phyloP scores from a whole-genome alignment of 148 eudicot genomes.

The Talinum fruticosum region DNA sequence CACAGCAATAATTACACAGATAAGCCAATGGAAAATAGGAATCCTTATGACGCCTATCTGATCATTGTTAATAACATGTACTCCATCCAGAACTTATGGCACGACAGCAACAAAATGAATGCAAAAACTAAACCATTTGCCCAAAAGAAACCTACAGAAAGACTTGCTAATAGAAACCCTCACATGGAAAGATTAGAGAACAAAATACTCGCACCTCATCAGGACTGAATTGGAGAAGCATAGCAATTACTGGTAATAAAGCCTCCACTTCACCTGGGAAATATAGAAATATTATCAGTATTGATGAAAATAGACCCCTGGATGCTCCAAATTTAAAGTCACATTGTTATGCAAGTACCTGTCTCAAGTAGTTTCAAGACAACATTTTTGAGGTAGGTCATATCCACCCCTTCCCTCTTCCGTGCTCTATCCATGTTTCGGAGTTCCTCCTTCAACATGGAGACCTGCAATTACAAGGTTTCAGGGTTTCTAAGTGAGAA shows the following conservation, averaged over 20 bases:
- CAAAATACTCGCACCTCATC: slow-evolving; percentile 64
- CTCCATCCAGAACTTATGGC: not conserved
- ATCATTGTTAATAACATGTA: not conserved
- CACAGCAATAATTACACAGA: not conserved
- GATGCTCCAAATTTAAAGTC: slow-evolving; percentile 1
- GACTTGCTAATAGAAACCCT: not conserved
- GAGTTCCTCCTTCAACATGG: slow-evolving; percentile 93
- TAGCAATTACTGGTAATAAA: slow-evolving; percentile 87
- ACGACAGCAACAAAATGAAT: not conserved
- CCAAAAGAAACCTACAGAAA: not conserved
- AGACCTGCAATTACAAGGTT: slow-evolving; percentile 49
- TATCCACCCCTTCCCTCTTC: slow-evolving; percentile 95
- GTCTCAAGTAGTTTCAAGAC: slow-evolving; percentile 96
- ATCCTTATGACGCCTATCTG: not conserved
- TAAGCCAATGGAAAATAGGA: too few species aligned
- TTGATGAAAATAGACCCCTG: slow-evolving; percentile 3
- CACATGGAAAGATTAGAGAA: slow-evolving; percentile 13
- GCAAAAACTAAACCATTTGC: not conserved
- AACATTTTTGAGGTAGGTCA: slow-evolving; percentile 96
- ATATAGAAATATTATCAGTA: slow-evolving; percentile 13
- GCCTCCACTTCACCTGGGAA: slow-evolving; percentile 90
- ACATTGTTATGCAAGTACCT: slow-evolving; percentile 42
- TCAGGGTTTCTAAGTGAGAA: slow-evolving; percentile 9
- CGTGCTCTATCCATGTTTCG: slow-evolving; percentile 84
- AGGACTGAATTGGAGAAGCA: slow-evolving; percentile 98